Conservation (phyloP, 768 basidiomycete genomes). For the Podaxis mareebaensis region DNA sequence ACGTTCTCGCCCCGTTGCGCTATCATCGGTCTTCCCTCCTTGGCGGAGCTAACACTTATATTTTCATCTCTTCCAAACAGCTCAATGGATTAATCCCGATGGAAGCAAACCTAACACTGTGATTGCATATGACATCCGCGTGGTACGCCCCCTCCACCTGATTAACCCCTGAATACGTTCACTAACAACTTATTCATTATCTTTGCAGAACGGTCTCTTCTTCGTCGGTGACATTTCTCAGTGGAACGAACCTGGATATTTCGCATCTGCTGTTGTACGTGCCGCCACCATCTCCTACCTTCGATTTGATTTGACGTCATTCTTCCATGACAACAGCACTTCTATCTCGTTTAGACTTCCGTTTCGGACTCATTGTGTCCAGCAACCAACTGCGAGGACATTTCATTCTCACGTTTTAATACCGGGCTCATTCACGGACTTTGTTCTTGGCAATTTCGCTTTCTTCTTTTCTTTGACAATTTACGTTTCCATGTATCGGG, state of each 20-base stretch:
- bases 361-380: neutral
- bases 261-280: slow-evolving; percentile 39
- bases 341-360: slow-evolving; percentile 23
- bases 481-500: too few species aligned
- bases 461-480: too few species aligned
- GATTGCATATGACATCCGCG: slow-evolving; percentile 40
- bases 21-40: neutral
- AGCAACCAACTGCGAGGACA: neutral
- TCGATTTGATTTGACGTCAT: neutral
- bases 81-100: slow-evolving; percentile 48
- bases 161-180: neutral
- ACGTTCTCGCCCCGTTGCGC: slow-evolving; percentile 9
- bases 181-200: neutral
- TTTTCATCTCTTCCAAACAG: slow-evolving; percentile 25
- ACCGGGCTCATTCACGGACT: too few species aligned
- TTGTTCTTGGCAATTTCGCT: too few species aligned
- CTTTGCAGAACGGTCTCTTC: slow-evolving; percentile 37
- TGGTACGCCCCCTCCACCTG: slow-evolving; percentile 20
- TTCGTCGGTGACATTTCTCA: slow-evolving; percentile 44
- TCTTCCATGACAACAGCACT: slow-evolving; percentile 17
- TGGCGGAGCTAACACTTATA: neutral
- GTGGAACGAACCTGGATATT: slow-evolving; percentile 35
- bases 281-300: neutral
- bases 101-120: slow-evolving; percentile 36
- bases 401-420: too few species aligned